These are phyloP conservation scores for Leccinum pallidistipes DNA, from an alignment of 1,284 basidiomycete genomes.

Conservation along the genomic window DNA sequence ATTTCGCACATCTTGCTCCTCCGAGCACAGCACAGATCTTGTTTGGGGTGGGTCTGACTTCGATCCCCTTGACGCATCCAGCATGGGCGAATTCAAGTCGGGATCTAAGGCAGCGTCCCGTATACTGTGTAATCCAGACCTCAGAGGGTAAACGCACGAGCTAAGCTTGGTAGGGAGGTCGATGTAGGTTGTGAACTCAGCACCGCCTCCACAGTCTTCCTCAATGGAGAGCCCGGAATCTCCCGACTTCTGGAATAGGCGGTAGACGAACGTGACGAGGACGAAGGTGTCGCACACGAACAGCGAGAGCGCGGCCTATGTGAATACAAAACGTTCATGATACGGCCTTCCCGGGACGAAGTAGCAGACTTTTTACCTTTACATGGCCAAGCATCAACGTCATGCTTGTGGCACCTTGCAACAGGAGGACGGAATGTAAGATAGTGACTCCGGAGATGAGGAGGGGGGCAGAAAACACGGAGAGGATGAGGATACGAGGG, in stretches of 20 bases:
- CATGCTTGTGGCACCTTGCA: constrained; percentile 3
- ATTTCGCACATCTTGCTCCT: not conserved
- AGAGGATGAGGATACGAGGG: constrained; percentile 21
- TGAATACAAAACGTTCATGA: not conserved
- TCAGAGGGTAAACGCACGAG: not conserved
- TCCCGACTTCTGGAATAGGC: constrained; percentile 7
- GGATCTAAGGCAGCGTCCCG: not conserved
- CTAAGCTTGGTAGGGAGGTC: constrained; percentile 17
- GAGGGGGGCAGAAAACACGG: constrained; percentile 25
- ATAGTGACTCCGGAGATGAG: constrained; percentile 28
- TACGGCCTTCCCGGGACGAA: not conserved
- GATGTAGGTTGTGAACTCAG: constrained; percentile 21
- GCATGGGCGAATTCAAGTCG: not conserved
- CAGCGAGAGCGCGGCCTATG: constrained; percentile 22
- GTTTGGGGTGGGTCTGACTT: not conserved
- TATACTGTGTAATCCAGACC: not conserved
- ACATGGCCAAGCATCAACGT: constrained; percentile 22
- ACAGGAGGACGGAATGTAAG: constrained; percentile 25
- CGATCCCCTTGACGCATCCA: not conserved
- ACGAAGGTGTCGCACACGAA: constrained; percentile 25
- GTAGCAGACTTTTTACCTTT: constrained; percentile 18
- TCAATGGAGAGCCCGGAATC: not conserved
- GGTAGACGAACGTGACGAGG: constrained; percentile 17
- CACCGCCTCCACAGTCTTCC: not conserved
- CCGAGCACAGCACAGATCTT: not conserved